Evolutionary conservation across 345 rosid species (phyloP), one percentile per base, ranked within the genome.

Genomic region (Chamaenerion angustifolium): DNA sequence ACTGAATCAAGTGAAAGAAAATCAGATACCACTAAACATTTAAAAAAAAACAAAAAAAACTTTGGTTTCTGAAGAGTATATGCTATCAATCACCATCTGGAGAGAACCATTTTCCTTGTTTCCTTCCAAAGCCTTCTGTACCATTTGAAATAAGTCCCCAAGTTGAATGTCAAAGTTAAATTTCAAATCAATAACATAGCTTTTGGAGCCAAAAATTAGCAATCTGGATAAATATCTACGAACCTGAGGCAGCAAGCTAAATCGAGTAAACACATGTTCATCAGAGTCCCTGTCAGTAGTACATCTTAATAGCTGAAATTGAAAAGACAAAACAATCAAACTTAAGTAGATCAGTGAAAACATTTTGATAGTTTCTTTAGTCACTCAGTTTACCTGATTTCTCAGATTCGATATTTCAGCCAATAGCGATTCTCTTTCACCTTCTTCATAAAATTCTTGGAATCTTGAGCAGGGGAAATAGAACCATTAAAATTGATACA

Each of bases 391-490:
- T 58, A 92, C 98, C 95, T 87, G 88, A 60, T 77, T 79, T 52
- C 85, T 72, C 60, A 87, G 70, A 52, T 67, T 65, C 44, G 94
- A 71, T 43, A 83, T 61, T 73, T 92, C 96, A 35, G 73, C 82
- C 58, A 66, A 49, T 52, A 87, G 80, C 67, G 87, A 68, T 52
- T 83, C 95, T 58, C 92, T 76, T 72, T 92, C 98, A 47, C 98
- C 98, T 72, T 87, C 98, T 61, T 87, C 88, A 51, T 87, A 92
- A 56, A 92, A 87, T 55, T 87, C 98, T 75, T 87, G 89, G 78
- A 73, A 84, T 64, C 98, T 92, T 59, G 60, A 53, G 57, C 41
- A 27, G 40, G 69, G 72, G 46, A 67, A 49, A 45, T 15, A 41
- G 47, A 50, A 58, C 40, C 43, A 37, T 58, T 16, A 51, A 43